Percentiles rank a stretch among this genome's conserved stretches.
These are phyloP conservation scores for Acanthamoeba rhysodes DNA, from an alignment of 208 protist genomes.

Conservation along the genomic window DNA sequence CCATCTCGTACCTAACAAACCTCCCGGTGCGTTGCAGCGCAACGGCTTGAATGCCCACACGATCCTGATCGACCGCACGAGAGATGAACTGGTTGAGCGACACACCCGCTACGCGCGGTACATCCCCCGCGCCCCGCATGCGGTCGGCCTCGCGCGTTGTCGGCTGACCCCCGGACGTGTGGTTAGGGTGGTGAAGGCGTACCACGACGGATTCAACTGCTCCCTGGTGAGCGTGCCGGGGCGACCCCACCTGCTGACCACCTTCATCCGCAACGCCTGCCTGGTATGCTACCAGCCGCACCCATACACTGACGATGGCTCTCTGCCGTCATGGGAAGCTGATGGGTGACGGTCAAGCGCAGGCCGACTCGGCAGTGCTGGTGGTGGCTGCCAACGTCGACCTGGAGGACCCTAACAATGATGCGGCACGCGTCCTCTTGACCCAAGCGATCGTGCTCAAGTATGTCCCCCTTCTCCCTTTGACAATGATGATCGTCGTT, in stretches of 20 bases:
- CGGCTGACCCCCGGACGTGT: too few relatives aligned
- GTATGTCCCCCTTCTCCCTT: background rate
- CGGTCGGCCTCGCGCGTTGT: too few relatives aligned
- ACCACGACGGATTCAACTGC: background rate
- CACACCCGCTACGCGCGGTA: background rate
- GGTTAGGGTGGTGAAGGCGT: background rate
- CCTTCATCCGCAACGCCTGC: background rate
- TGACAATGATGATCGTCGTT: too few relatives aligned
- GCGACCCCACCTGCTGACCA: background rate
- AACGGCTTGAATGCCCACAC: background rate
- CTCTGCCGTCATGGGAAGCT: too few relatives aligned
- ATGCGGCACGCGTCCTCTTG: background rate
- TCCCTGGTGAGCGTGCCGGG: background rate
- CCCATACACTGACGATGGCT: too few relatives aligned
- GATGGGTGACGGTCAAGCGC: too few relatives aligned
- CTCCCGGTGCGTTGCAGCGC: too few relatives aligned
- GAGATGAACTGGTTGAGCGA: background rate
- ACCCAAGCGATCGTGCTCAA: background rate
- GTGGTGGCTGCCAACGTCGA: background rate
- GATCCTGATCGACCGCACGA: background rate
- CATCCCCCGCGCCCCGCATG: too few relatives aligned
- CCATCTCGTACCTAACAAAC: background rate
- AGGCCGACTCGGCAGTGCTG: conserved; percentile 2
- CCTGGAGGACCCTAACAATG: background rate
- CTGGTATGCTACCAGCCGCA: background rate